Evolutionary conservation across 352 stramenopile genomes (phyloP).

Genomic region (Phytophthora kernoviae): DNA sequence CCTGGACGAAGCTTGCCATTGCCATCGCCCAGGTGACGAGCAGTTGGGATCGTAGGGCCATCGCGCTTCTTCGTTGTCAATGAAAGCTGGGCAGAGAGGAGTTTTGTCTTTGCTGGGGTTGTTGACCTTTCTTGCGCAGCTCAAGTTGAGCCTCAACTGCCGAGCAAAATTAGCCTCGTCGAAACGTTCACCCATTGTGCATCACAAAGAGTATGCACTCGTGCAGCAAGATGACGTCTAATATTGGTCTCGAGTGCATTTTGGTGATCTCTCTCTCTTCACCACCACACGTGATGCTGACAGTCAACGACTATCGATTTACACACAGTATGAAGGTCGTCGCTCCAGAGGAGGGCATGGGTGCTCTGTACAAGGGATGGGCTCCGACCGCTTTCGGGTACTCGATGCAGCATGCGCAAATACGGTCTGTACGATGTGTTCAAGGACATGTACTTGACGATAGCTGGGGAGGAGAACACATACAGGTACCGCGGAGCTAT

Average conservation of each 20-base stretch:
- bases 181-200: no score
- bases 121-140: neutral
- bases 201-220: no score
- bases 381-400: slow-evolving; percentile 89
- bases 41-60: slow-evolving; percentile 6
- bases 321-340: slow-evolving; percentile 80
- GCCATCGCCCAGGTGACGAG: slow-evolving; percentile 10
- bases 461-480: slow-evolving; percentile 86
- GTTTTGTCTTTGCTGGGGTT: neutral
- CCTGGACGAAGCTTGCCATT: slow-evolving; percentile 7
- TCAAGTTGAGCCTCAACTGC: no score
- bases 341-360: slow-evolving; percentile 71
- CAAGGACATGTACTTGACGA: slow-evolving; percentile 91
- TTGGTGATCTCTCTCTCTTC: slow-evolving; percentile 12
- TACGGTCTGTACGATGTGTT: slow-evolving; percentile 94
- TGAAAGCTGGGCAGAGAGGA: neutral
- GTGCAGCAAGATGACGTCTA: no score
- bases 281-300: no score
- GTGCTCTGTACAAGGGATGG: slow-evolving; percentile 88
- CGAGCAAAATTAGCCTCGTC: neutral
- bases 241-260: no score
- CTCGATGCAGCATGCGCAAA: slow-evolving; percentile 85
- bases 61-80: neutral
- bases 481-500: slow-evolving; percentile 90
- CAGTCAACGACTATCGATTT: no score